Evolutionary conservation across 345 rosid species (phyloP), one percentile per base, ranked within the genome.

Genomic region (Combretum micranthum): DNA sequence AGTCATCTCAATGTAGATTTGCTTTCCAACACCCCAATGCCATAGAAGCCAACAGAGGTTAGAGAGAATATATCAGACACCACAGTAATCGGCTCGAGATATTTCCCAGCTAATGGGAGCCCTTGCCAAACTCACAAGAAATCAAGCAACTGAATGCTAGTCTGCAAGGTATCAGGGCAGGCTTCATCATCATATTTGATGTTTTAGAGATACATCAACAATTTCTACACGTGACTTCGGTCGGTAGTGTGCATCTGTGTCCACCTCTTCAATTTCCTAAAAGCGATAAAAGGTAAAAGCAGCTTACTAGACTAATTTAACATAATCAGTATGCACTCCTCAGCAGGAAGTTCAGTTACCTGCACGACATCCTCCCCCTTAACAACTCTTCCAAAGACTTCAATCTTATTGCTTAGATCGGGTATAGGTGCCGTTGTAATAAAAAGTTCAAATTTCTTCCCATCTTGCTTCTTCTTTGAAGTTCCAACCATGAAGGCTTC

Each of bases 181-280:
- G 39, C 39, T 32, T 32, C 39, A 32, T 7, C 52, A 23, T 78
- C 77, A 89, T 46, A 74, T 51, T 45, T 81, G 77, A 18, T 57
- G 83, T 73, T 84, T 83, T 51, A 86, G 71, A 50, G 72, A 63
- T 72, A 78, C 73, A 14, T 52, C 52, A 59, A 47, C 58, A 73
- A 90, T 90, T 59, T 71, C 80, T 50, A 84, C 63, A 4, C 75
- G 65, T 45, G 90, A 79, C 69, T 81, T 90, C 32, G 92, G 95
- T 62, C 67, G 81, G 60, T 73, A 86, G 62, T 81, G 90, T 68
- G 81, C 95, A 65, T 89, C 97, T 12, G 97, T 86, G 69, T 86
- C 88, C 57, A 86, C 82, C 75, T 84, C 97, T 66, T 89, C 97
- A 14, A 86, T 89, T 81, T 89, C 95, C 97, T 86, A 80, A 42